Evolutionary conservation across 1,284 basidiomycete genomes (phyloP), one percentile per base, ranked within the genome.

Genomic region (Tilletia horrida): DNA sequence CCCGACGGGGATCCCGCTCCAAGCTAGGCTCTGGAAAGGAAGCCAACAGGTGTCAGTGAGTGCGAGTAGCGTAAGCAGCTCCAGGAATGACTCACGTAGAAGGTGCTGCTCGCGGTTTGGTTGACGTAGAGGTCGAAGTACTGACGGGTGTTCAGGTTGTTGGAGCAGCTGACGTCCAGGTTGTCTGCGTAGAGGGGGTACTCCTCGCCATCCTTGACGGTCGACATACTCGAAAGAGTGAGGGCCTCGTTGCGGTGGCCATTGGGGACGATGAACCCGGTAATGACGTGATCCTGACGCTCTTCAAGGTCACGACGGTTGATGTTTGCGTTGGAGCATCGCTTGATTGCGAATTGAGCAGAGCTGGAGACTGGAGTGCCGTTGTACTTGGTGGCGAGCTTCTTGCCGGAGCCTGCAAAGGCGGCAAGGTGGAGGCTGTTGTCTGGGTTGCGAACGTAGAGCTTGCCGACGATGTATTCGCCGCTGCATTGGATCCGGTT

Each of bases 371-470:
- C 13, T 4, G 3, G 50, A 25, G 21, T 25, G 13, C 50, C 50
- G 50, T 52, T 52, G 50, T 23, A 52, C 50, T 52, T 52, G n/a
- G 50, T 52, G 6, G 23, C 27, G 23, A 52, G 23, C 50, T 52
- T 21, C 21, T 25, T 2, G 16, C 50, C 23, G 23, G 23, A 11
- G 13, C 27, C n/a, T 7, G 23, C 23, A 21, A 52, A 27, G 2
- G 50, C 21, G 23, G 50, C 50, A 14, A 27, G 21, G 50, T 52
- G 50, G 50, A 27, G 21, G 23, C 21, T 52, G 21, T 52, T 21
- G 50, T 52, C 50, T 7, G 50, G 50, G 50, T 52, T 52, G 16
- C 50, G 50, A 6, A 52, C 23, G 50, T 23, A 21, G 11, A 52
- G 50, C 23, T 23, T 52, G 23, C 50, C 50, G 21, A 27, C 23